Percentiles rank a stretch among this genome's conserved stretches.
phyloP scores from a whole-genome alignment of 305 asterid species.

The Solanum hybrid region DNA sequence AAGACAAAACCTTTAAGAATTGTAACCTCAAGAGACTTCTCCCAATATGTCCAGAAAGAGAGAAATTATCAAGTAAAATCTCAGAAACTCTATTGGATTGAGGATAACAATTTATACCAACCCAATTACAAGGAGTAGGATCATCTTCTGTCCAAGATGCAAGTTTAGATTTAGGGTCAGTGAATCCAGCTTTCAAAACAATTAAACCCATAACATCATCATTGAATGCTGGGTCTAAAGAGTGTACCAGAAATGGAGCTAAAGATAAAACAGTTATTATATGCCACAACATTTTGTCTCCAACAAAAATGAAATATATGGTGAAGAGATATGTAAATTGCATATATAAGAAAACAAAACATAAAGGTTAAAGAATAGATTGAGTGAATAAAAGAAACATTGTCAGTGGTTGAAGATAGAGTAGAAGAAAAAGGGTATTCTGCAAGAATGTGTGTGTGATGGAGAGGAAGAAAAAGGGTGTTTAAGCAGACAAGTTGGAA shows the following conservation, averaged over 20 bases:
- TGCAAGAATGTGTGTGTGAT: too few species aligned
- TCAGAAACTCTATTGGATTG: conserved; percentile 52
- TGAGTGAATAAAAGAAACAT: not conserved
- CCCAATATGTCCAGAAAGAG: conserved; percentile 73
- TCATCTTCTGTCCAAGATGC: conserved; percentile 79
- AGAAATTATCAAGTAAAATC: conserved; percentile 42
- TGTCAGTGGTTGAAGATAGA: not conserved
- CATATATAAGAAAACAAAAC: not conserved
- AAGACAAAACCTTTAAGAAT: conserved; percentile 36
- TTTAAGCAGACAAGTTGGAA: not conserved
- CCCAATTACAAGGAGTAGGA: conserved; percentile 59
- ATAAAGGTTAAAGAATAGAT: not conserved
- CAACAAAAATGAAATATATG: not conserved
- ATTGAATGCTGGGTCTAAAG: conserved; percentile 48
- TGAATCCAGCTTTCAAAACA: conserved; percentile 63
- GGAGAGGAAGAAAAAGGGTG: not conserved
- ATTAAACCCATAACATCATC: conserved; percentile 83
- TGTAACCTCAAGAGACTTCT: conserved; percentile 46
- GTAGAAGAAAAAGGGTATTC: not conserved
- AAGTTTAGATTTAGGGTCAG: conserved; percentile 56
- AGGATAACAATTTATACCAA: conserved; percentile 57
- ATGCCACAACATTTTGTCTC: conserved; percentile 17
- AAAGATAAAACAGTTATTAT: conserved; percentile 12
- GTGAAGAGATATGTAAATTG: not conserved
- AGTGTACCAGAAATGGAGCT: conserved; percentile 21